Evolutionary conservation across 2,329 filamentous ascomycete species (phyloP).

Genomic region (Trichoderma citrinoviride): DNA sequence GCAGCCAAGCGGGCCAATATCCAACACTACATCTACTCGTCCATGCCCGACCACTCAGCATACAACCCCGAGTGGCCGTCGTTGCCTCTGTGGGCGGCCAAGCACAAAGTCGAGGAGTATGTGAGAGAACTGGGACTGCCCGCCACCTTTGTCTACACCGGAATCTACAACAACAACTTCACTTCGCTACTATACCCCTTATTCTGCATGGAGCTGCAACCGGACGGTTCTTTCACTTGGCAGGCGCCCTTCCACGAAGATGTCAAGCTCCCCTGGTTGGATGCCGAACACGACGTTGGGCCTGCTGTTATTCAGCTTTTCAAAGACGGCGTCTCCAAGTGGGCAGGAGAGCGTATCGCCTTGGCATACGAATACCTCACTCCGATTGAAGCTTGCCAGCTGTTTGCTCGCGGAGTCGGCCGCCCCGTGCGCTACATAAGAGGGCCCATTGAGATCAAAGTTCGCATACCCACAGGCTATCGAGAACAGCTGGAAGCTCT

Average conservation of each 20-base stretch:
- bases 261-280: conserved; percentile 87
- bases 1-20: conserved; percentile 82
- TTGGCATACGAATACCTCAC: conserved; percentile 88
- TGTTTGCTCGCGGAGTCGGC: conserved; percentile 75
- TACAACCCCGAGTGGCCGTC: conserved; percentile 76
- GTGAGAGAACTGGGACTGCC: conserved; percentile 77
- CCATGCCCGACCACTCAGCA: conserved; percentile 90
- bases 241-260: conserved; percentile 90
- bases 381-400: conserved; percentile 75
- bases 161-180: conserved; percentile 99
- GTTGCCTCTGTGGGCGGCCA: conserved; percentile 85
- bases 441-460: conserved; percentile 77
- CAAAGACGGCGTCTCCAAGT: conserved; percentile 85
- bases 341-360: conserved; percentile 76
- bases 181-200: conserved; percentile 88
- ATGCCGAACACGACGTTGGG: conserved; percentile 93
- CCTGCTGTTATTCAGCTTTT: conserved; percentile 90
- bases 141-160: conserved; percentile 91
- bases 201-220: conserved; percentile 88
- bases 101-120: conserved; percentile 91
- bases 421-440: conserved; percentile 75
- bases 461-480: conserved; percentile 85
- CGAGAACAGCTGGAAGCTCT: conserved; percentile 76
- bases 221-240: conserved; percentile 86
- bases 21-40: conserved; percentile 92